Conservation (phyloP, 371 early-diverging fungal species). For the Mortierella sp. region DNA sequence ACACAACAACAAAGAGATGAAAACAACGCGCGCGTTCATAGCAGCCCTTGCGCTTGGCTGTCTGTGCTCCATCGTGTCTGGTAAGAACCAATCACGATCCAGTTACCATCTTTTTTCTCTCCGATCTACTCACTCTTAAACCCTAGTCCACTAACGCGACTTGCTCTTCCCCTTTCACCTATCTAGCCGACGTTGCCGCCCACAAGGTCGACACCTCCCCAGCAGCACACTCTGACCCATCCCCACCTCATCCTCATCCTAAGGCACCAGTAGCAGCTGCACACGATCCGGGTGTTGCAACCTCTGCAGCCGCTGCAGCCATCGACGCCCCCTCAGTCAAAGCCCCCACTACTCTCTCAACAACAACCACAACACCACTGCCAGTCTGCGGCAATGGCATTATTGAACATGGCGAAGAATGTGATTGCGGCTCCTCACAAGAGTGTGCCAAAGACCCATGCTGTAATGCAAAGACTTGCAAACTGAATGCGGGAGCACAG, state of each 20-base stretch:
- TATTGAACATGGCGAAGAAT: conserved; percentile 90
- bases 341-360: background rate
- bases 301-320: background rate
- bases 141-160: background rate
- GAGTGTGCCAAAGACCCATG: conserved; percentile 83
- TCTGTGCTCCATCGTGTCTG: background rate
- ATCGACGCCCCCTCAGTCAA: background rate
- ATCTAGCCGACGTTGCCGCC: background rate
- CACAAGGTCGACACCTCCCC: background rate
- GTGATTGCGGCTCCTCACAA: conserved; percentile 87
- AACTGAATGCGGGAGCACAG: conserved; percentile 77
- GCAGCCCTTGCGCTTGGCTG: background rate
- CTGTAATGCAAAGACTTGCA: conserved; percentile 87
- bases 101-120: background rate
- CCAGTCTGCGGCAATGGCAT: conserved; percentile 95
- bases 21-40: background rate
- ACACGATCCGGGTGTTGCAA: background rate
- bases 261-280: background rate
- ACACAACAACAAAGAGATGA: background rate
- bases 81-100: conserved; percentile 4
- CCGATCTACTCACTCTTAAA: background rate
- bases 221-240: background rate
- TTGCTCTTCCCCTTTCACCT: background rate
- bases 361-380: conserved; percentile 30
- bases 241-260: background rate